phyloP scores from a whole-genome alignment of 768 basidiomycete species.

The Baorangia bicolor region DNA sequence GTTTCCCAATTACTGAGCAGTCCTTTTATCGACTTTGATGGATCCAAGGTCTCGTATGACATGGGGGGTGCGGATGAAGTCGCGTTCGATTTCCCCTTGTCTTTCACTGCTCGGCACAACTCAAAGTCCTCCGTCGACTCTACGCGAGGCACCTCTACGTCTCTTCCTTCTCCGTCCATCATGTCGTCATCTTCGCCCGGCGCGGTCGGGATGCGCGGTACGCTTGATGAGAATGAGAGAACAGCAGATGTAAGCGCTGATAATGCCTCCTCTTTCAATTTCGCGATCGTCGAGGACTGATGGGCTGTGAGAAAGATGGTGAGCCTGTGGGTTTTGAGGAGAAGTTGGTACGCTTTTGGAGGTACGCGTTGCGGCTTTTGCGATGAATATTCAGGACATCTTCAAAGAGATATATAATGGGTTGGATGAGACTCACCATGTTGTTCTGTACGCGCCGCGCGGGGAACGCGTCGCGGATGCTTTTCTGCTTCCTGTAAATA shows the following conservation, averaged over 20 bases:
- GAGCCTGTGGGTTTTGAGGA: conserved; percentile 73
- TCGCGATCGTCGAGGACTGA: conserved; percentile 52
- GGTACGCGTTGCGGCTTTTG: conserved; percentile 53
- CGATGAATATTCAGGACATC: neutral
- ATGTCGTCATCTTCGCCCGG: conserved; percentile 29
- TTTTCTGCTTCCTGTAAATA: neutral
- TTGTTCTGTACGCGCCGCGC: neutral
- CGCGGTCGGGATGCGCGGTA: conserved; percentile 32
- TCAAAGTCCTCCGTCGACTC: conserved; percentile 54
- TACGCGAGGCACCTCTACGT: conserved; percentile 35
- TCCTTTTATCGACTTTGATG: conserved; percentile 45
- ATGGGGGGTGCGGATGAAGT: conserved; percentile 14
- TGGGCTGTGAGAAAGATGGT: conserved; percentile 59
- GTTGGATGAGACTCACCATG: conserved; percentile 20
- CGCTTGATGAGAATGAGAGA: conserved; percentile 22
- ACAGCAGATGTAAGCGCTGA: conserved; percentile 58
- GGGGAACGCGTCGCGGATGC: neutral
- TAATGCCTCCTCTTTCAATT: conserved; percentile 63
- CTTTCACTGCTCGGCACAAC: conserved; percentile 53
- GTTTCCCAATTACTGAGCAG: conserved; percentile 63
- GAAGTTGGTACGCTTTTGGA: conserved; percentile 64
- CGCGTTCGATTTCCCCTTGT: conserved; percentile 47
- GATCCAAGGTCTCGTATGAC: conserved; percentile 49
- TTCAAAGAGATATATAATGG: neutral
- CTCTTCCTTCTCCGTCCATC: conserved; percentile 10